Conservation (phyloP, 2,329 filamentous ascomycete species). For the Pestalotiopsis fici region DNA sequence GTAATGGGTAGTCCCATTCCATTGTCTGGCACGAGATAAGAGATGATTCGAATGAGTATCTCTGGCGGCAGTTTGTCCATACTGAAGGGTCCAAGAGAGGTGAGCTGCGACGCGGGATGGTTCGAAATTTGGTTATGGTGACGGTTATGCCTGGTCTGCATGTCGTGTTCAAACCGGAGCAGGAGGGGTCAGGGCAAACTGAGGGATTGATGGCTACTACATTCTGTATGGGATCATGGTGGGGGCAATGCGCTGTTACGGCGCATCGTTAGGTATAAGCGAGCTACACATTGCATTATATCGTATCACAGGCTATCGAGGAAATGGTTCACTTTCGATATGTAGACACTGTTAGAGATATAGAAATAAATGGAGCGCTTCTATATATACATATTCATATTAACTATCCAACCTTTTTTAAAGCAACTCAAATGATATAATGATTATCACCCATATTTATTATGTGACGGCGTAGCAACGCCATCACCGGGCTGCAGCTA, state of each 20-base stretch:
- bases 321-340: too few species aligned
- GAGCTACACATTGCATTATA: background rate
- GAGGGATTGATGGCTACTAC: background rate
- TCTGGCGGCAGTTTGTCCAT: constrained; percentile 1
- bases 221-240: background rate
- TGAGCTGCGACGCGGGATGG: background rate
- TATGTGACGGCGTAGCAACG: too few species aligned
- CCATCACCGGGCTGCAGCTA: too few species aligned
- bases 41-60: background rate
- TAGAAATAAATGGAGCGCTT: too few species aligned
- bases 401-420: too few species aligned
- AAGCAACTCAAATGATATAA: too few species aligned
- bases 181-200: background rate
- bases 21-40: background rate
- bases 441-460: too few species aligned
- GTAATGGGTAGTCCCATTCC: background rate
- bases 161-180: background rate
- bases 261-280: background rate
- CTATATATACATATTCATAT: too few species aligned
- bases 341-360: too few species aligned
- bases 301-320: too few species aligned
- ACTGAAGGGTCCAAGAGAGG: background rate
- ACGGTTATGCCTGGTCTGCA: background rate
- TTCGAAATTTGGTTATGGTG: background rate
- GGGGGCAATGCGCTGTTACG: background rate